These are phyloP conservation scores for Stephania cephalantha DNA, from an alignment of 164 flowering plant genomes.

Conservation along the genomic window DNA sequence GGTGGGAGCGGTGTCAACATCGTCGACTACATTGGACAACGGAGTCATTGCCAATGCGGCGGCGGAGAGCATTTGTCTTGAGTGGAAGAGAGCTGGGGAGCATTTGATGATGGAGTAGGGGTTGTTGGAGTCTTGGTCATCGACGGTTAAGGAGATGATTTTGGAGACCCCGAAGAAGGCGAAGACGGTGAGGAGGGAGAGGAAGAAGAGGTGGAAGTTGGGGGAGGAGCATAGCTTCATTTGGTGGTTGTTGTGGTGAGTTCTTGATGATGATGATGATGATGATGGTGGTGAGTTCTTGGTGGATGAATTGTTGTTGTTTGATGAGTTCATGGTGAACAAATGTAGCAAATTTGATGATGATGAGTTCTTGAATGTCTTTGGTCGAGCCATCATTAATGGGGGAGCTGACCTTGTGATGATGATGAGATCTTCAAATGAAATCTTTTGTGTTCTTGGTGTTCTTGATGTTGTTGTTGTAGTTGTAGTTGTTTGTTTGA, in stretches of 20 bases:
- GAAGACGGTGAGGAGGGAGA: conserved; percentile 24
- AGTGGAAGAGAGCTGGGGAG: conserved; percentile 6
- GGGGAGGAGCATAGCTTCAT: conserved; percentile 7
- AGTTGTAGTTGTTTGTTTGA: too few relatives aligned
- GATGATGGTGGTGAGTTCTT: conserved; percentile 16
- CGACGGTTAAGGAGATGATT: conserved; percentile 14
- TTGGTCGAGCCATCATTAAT: conserved; percentile 29
- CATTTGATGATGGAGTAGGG: conserved; percentile 8
- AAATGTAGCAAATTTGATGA: conserved; percentile 19
- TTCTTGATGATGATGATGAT: conserved; percentile 4
- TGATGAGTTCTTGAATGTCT: conserved; percentile 27
- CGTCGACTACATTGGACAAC: neutral
- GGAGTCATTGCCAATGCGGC: too few relatives aligned
- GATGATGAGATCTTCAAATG: conserved; percentile 13
- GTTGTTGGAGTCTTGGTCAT: conserved; percentile 15
- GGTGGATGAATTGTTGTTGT: neutral
- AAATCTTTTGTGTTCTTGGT: conserved; percentile 3
- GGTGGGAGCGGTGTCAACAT: conserved; percentile 16
- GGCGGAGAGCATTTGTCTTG: conserved; percentile 13
- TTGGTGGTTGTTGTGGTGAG: conserved; percentile 20
- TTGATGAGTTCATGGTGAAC: conserved; percentile 4
- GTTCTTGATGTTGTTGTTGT: too few relatives aligned
- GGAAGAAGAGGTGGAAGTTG: conserved; percentile 15
- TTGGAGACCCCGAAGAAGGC: conserved; percentile 26
- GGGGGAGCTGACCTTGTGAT: too few relatives aligned